Conservation (phyloP, 805 yeast species). For the Grigorovia transvaalensis region DNA sequence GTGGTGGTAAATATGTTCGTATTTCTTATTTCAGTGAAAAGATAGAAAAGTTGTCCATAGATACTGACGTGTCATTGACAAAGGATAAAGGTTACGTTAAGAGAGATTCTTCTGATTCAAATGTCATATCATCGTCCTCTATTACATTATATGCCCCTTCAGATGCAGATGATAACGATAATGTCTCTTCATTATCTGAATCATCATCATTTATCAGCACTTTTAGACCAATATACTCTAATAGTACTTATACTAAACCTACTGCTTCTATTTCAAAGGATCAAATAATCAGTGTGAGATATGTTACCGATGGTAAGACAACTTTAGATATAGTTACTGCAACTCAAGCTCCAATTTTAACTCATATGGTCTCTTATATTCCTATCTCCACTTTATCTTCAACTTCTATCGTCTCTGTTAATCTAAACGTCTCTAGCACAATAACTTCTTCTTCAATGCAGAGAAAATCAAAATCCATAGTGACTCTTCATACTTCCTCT, state of each 20-base stretch:
- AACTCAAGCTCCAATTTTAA: background rate
- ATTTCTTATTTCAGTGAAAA: conserved; percentile 15
- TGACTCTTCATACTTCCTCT: background rate
- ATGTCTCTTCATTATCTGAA: background rate
- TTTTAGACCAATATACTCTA: background rate
- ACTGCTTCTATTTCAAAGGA: background rate
- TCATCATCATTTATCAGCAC: background rate
- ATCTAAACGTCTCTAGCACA: background rate
- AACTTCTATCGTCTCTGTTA: background rate
- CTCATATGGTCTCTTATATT: conserved; percentile 2
- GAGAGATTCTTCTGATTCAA: conserved; percentile 9
- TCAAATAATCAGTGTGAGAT: background rate
- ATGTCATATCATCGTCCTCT: background rate
- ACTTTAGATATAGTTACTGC: background rate
- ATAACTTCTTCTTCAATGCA: background rate
- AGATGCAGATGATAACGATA: background rate
- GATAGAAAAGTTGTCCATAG: conserved; percentile 7
- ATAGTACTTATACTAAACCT: background rate
- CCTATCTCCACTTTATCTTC: background rate
- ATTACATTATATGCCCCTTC: background rate
- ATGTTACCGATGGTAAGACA: background rate
- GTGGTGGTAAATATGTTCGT: conserved; percentile 24
- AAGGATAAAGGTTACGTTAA: conserved; percentile 3
- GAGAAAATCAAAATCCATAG: background rate
- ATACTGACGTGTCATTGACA: conserved; percentile 7